These are phyloP conservation scores for Candida labiduridarum DNA, from an alignment of 1,139 yeast genomes.

Conservation along the genomic window DNA sequence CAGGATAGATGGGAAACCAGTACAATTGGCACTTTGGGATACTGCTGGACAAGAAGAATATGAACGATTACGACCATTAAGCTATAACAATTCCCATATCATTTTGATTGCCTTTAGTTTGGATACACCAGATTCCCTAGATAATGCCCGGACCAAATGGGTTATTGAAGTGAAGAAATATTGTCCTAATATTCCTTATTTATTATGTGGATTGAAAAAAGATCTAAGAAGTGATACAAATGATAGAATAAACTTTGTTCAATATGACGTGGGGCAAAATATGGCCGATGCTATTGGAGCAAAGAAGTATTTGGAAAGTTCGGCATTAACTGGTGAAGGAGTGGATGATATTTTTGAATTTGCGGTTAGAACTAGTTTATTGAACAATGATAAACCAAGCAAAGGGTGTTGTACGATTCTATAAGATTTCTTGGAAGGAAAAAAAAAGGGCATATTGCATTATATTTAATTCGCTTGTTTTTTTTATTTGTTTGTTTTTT, in stretches of 20 bases:
- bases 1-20: slow-evolving; percentile 88
- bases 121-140: slow-evolving; percentile 68
- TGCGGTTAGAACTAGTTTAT: slow-evolving; percentile 70
- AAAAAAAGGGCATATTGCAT: not conserved
- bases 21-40: slow-evolving; percentile 90
- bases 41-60: slow-evolving; percentile 97
- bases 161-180: slow-evolving; percentile 67
- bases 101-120: slow-evolving; percentile 73
- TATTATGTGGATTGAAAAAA: slow-evolving; percentile 70
- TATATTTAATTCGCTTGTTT: not conserved
- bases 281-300: slow-evolving; percentile 73
- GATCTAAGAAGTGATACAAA: slow-evolving; percentile 48
- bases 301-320: slow-evolving; percentile 68
- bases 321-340: slow-evolving; percentile 79
- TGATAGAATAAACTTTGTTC: slow-evolving; percentile 43
- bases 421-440: slow-evolving; percentile 13
- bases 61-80: slow-evolving; percentile 78
- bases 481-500: not conserved
- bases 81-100: slow-evolving; percentile 76
- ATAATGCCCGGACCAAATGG: slow-evolving; percentile 73
- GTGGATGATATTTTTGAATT: slow-evolving; percentile 80
- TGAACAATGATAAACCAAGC: slow-evolving; percentile 32
- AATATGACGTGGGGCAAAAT: slow-evolving; percentile 54
- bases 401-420: slow-evolving; percentile 39
- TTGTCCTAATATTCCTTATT: slow-evolving; percentile 67